Evolutionary conservation across 2,329 filamentous ascomycete species (phyloP).

Genomic region (Fonsecaea erecta): DNA sequence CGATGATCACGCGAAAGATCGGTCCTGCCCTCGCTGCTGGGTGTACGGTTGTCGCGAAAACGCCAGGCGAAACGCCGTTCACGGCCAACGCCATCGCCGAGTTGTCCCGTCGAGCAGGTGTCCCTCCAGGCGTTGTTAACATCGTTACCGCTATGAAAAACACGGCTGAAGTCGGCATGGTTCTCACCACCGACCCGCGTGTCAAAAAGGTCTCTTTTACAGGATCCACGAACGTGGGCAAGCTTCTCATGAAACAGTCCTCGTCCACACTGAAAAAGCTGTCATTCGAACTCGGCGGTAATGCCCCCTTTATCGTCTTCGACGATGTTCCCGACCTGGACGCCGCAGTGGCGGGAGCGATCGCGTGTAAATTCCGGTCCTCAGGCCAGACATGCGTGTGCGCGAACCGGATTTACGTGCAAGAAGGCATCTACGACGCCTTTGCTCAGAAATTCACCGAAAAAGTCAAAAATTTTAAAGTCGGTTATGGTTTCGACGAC

Average conservation of each 20-base stretch:
- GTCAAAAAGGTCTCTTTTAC: conserved; percentile 95
- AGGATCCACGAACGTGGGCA: conserved; percentile 69
- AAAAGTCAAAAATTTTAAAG: conserved; percentile 56
- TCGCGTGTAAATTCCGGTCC: conserved; percentile 88
- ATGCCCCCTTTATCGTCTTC: conserved; percentile 95
- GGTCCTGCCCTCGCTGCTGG: conserved; percentile 78
- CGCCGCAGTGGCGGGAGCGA: conserved; percentile 77
- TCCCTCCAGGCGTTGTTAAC: conserved; percentile 90
- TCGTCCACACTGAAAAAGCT: conserved; percentile 82
- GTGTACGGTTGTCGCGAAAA: conserved; percentile 91
- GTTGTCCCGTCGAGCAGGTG: conserved; percentile 81
- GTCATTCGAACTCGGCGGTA: conserved; percentile 90
- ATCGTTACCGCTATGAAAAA: conserved; percentile 80
- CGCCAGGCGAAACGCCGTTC: conserved; percentile 89
- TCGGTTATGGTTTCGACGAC: conserved; percentile 53
- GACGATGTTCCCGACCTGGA: conserved; percentile 87
- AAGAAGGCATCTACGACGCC: conserved; percentile 57
- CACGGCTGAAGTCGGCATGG: conserved; percentile 76
- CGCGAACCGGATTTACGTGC: conserved; percentile 63
- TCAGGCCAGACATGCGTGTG: conserved; percentile 96
- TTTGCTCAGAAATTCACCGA: conserved; percentile 62
- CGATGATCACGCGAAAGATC: conserved; percentile 59
- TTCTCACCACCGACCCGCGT: conserved; percentile 74
- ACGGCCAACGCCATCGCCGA: conserved; percentile 87
- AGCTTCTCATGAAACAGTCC: conserved; percentile 87